Evolutionary conservation across 2,329 filamentous ascomycete species (phyloP).

Genomic region (Colletotrichum orbiculare): DNA sequence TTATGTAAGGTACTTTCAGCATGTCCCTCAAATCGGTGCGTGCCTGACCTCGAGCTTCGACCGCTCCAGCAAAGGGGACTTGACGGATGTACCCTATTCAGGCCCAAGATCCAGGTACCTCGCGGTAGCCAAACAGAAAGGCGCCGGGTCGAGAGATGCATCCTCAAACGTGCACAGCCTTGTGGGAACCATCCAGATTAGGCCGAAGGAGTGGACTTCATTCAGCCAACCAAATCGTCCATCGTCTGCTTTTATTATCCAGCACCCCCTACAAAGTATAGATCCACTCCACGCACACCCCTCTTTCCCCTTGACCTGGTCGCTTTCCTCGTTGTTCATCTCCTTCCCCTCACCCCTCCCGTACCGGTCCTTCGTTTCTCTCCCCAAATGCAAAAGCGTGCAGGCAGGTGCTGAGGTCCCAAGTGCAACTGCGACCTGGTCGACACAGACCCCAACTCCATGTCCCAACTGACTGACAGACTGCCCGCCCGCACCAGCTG

Average conservation of each 20-base stretch:
- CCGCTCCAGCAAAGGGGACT: not conserved
- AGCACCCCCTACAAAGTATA: no score
- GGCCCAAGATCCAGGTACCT: not conserved
- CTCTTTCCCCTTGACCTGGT: constrained; percentile 1
- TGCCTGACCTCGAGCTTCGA: not conserved
- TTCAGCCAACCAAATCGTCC: constrained; percentile 16
- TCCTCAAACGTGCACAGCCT: constrained; percentile 41
- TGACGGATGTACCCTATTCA: not conserved
- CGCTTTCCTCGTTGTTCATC: not conserved
- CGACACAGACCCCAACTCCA: constrained; percentile 21
- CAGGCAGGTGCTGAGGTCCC: no score
- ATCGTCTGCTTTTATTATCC: not conserved
- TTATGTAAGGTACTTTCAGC: constrained; percentile 19
- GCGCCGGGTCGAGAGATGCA: constrained; percentile 32
- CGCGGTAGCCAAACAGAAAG: constrained; percentile 12
- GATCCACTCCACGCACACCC: constrained; percentile 2
- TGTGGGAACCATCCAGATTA: constrained; percentile 36
- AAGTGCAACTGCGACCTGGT: constrained; percentile 12
- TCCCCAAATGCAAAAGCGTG: no score
- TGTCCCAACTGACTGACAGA: constrained; percentile 4
- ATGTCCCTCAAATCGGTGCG: no score
- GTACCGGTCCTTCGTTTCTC: not conserved
- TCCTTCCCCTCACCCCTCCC: not conserved
- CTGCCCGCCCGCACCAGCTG: not conserved
- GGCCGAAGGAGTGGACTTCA: constrained; percentile 12